Evolutionary conservation across 208 protist genomes (phyloP).

Genomic region (Leptomonas pyrrhocoris): DNA sequence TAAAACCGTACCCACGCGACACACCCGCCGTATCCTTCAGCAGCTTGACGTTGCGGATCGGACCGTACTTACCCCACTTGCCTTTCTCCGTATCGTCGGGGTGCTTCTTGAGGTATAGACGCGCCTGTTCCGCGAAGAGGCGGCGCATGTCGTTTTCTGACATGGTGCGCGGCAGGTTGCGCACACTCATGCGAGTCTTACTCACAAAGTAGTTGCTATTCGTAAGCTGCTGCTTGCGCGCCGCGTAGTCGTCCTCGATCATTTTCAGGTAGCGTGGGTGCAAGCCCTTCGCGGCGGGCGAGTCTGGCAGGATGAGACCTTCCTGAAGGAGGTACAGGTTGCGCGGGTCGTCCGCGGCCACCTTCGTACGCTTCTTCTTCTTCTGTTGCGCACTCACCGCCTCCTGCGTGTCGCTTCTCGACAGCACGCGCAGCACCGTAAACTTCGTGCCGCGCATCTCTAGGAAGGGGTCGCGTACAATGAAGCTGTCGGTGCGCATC

Average conservation of each 20-base stretch:
- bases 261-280: slow-evolving; percentile 83
- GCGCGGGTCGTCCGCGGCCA: slow-evolving; percentile 87
- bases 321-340: slow-evolving; percentile 90
- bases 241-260: slow-evolving; percentile 86
- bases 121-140: slow-evolving; percentile 74
- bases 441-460: slow-evolving; percentile 84
- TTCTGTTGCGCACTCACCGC: slow-evolving; percentile 72
- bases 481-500: slow-evolving; percentile 66
- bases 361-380: slow-evolving; percentile 91
- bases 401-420: slow-evolving; percentile 83
- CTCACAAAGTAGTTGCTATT: slow-evolving; percentile 94
- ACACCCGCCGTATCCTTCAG: slow-evolving; percentile 82
- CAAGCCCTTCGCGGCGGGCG: slow-evolving; percentile 76
- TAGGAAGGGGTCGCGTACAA: slow-evolving; percentile 82
- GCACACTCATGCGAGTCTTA: slow-evolving; percentile 88
- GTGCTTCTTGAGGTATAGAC: slow-evolving; percentile 77
- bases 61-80: slow-evolving; percentile 90
- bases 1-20: slow-evolving; percentile 91
- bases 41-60: slow-evolving; percentile 87
- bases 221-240: slow-evolving; percentile 80
- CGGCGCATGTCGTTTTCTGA: slow-evolving; percentile 87
- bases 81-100: slow-evolving; percentile 71
- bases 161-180: slow-evolving; percentile 90
- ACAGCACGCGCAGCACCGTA: slow-evolving; percentile 83
- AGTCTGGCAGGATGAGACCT: slow-evolving; percentile 82